A percentile compares a stretch with the other conserved stretches of the same genome.
Conservation (phyloP, 176 grass and related monocot species). For the Oryza nivara region DNA sequence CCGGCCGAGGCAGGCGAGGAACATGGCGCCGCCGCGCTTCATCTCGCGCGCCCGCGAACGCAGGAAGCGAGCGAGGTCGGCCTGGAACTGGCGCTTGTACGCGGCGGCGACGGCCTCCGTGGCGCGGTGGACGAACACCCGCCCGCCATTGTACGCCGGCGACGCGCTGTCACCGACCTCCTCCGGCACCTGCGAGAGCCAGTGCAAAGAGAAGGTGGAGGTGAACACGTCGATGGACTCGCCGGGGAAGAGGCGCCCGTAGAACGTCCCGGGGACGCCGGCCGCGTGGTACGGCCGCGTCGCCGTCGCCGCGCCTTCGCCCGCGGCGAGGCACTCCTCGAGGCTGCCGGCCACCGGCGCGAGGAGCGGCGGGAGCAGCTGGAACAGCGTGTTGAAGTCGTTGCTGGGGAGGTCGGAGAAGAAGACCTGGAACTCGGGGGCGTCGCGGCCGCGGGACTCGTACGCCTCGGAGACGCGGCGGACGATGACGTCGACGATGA, state of each 20-base stretch:
- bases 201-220: conserved; percentile 37
- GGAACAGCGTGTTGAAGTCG: conserved; percentile 53
- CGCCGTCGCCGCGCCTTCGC: not conserved
- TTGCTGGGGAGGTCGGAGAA: conserved; percentile 48
- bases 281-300: conserved; percentile 35
- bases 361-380: conserved; percentile 2
- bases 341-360: not conserved
- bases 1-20: conserved; percentile 31
- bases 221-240: conserved; percentile 37
- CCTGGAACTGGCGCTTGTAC: conserved; percentile 37
- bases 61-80: conserved; percentile 35
- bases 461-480: not conserved
- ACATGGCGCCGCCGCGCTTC: conserved; percentile 34
- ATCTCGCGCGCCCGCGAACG: conserved; percentile 37
- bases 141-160: conserved; percentile 30
- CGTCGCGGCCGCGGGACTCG: not conserved
- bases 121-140: conserved; percentile 43
- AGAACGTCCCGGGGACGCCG: conserved; percentile 48
- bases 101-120: conserved; percentile 22
- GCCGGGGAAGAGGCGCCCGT: conserved; percentile 40
- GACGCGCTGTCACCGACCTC: conserved; percentile 3
- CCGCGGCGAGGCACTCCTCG: not conserved
- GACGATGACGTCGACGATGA: conserved; percentile 38
- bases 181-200: conserved; percentile 45
- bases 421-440: conserved; percentile 45